These are phyloP conservation scores for Quercus dentata DNA, from an alignment of 306 rosid species.

Conservation along the genomic window DNA sequence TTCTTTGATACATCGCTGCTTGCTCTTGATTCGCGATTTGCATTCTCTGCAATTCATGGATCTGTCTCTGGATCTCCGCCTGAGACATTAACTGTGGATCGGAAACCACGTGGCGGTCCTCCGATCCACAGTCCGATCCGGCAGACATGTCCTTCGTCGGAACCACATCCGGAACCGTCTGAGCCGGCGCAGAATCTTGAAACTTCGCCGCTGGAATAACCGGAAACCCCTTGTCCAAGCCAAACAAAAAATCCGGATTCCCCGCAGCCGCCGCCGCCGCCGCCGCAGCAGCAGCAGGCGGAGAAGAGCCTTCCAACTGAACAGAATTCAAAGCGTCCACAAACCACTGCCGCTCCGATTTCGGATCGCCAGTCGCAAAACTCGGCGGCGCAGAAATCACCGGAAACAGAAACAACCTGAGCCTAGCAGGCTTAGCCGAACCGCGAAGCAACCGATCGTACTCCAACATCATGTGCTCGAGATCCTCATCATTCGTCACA, in stretches of 20 bases:
- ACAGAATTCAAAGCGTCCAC: slow-evolving; percentile 81
- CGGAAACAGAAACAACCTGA: slow-evolving; percentile 69
- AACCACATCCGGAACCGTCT: slow-evolving; percentile 30
- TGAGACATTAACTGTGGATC: slow-evolving; percentile 34
- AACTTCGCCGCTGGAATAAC: slow-evolving; percentile 28
- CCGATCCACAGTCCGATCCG: slow-evolving; percentile 45
- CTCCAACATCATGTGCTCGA: slow-evolving; percentile 82
- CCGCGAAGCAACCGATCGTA: slow-evolving; percentile 67
- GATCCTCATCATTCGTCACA: slow-evolving; percentile 82
- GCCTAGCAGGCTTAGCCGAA: slow-evolving; percentile 67
- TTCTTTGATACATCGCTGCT: slow-evolving; percentile 24
- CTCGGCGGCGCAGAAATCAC: background rate
- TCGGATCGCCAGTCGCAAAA: background rate
- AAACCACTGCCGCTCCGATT: slow-evolving; percentile 74
- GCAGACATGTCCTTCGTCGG: slow-evolving; percentile 32
- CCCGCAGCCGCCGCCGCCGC: slow-evolving; percentile 27
- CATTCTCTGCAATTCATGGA: slow-evolving; percentile 52
- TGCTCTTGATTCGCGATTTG: slow-evolving; percentile 46
- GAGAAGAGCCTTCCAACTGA: slow-evolving; percentile 50
- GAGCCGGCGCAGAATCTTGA: slow-evolving; percentile 27
- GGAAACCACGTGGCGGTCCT: slow-evolving; percentile 36
- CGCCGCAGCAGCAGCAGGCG: slow-evolving; percentile 33
- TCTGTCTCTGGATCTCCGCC: slow-evolving; percentile 52
- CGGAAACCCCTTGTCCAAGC: slow-evolving; percentile 54
- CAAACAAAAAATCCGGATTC: slow-evolving; percentile 76